Percentiles rank a stretch among this genome's conserved stretches.
These are phyloP conservation scores for Theileria sp. DNA, from an alignment of 169 alveolate genomes.

Conservation along the genomic window DNA sequence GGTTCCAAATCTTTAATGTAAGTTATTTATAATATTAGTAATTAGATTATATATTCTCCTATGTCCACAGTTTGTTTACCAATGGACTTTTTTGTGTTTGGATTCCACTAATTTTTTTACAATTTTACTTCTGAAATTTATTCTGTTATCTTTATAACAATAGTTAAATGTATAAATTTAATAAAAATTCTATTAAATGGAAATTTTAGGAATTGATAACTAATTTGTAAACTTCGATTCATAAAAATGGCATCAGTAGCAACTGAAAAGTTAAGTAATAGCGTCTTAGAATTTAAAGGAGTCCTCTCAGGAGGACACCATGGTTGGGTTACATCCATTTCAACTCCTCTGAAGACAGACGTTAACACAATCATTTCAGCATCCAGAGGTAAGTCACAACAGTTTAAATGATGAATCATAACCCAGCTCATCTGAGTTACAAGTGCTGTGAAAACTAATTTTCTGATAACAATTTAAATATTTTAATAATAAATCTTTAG, in stretches of 20 bases:
- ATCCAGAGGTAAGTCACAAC: conserved; percentile 82
- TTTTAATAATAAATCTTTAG: conserved; percentile 40
- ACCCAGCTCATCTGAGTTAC: conserved; percentile 80
- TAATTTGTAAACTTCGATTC: neutral
- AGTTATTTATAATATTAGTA: neutral
- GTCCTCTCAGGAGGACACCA: conserved; percentile 90
- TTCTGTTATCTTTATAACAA: neutral
- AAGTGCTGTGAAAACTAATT: conserved; percentile 63
- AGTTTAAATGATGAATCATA: conserved; percentile 63
- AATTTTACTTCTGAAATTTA: neutral
- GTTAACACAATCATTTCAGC: conserved; percentile 88
- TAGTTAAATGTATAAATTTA: neutral
- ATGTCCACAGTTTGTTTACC: neutral
- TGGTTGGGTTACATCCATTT: conserved; percentile 93
- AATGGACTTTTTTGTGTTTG: neutral
- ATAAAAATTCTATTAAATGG: neutral
- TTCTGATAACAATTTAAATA: neutral
- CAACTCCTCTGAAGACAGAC: conserved; percentile 86
- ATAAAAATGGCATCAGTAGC: conserved; percentile 34
- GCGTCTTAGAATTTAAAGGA: conserved; percentile 78
- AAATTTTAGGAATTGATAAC: neutral
- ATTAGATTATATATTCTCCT: neutral
- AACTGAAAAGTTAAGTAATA: conserved; percentile 62
- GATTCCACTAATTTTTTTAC: neutral
- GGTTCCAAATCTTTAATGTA: neutral